A percentile compares a stretch with the other conserved stretches of the same genome.
Conservation (phyloP, 2,329 filamentous ascomycete genomes). For the Uncinocarpus reesii region DNA sequence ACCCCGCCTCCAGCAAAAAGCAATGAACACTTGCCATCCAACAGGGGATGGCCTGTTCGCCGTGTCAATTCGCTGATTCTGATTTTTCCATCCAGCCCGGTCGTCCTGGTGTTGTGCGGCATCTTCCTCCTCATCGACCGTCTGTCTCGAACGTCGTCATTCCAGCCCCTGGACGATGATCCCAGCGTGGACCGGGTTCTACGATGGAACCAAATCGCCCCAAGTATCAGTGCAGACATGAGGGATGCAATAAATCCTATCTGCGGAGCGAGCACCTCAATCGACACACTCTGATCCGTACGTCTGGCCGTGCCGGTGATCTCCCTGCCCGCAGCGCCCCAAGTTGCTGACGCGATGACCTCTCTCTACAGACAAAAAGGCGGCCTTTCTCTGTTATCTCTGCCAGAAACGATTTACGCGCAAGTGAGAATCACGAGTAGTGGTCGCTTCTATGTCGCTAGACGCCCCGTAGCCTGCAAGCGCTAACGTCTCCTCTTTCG, state of each 20-base stretch:
- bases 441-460: too few species aligned
- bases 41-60: constrained; percentile 1
- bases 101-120: background rate
- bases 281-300: constrained; percentile 20
- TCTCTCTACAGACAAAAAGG: constrained; percentile 17
- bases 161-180: constrained; percentile 10
- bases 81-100: constrained; percentile 1
- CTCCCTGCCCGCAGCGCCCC: background rate
- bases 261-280: constrained; percentile 20
- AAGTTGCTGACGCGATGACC: background rate
- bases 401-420: constrained; percentile 19
- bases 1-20: constrained; percentile 8
- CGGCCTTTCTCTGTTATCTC: constrained; percentile 19
- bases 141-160: background rate
- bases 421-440: too few species aligned
- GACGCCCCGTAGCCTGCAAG: too few species aligned
- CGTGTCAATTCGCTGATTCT: constrained; percentile 1
- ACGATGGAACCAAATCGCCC: constrained; percentile 14
- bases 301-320: constrained; percentile 6
- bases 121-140: background rate
- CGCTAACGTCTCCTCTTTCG: background rate
- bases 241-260: constrained; percentile 19
- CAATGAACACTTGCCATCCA: constrained; percentile 6
- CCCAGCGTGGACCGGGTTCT: constrained; percentile 10
- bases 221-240: constrained; percentile 17